Percentiles rank a stretch among this genome's conserved stretches.
Conservation (phyloP, 106 monocot genomes). For the Platanthera guangdongensis region DNA sequence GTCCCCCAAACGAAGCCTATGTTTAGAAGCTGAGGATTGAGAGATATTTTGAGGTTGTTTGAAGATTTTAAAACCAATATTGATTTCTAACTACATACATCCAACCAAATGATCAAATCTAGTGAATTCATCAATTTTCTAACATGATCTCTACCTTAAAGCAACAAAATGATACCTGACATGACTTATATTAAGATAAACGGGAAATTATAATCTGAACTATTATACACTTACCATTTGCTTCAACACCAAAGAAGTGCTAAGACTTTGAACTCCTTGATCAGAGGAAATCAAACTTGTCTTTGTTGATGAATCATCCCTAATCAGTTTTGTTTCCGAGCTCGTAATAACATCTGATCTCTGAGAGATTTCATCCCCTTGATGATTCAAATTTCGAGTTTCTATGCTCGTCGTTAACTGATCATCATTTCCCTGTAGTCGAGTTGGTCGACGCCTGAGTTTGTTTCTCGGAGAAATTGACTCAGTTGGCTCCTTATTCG, state of each 20-base stretch:
- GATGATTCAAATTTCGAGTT: conserved; percentile 13
- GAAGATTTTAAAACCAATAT: not conserved
- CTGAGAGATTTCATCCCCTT: conserved; percentile 24
- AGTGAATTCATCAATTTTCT: not conserved
- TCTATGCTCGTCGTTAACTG: conserved; percentile 13
- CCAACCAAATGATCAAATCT: not conserved
- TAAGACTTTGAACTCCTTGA: conserved; percentile 17
- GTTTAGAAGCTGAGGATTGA: not conserved
- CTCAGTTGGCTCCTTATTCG: conserved; percentile 27
- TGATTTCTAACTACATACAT: not conserved
- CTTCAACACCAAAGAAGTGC: conserved; percentile 2
- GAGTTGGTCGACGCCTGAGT: conserved; percentile 20
- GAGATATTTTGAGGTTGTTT: not conserved
- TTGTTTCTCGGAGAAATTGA: conserved; percentile 44
- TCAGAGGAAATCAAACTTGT: conserved; percentile 7
- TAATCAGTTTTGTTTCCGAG: conserved; percentile 26
- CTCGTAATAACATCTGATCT: conserved; percentile 23
- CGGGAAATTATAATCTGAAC: not conserved
- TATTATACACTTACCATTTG: conserved; percentile 26
- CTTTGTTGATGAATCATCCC: conserved; percentile 12
- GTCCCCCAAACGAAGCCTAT: too few relatives aligned
- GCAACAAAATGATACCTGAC: not conserved
- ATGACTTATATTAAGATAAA: not conserved
- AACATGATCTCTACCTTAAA: not conserved
- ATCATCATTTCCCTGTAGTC: conserved; percentile 9